Evolutionary conservation across 2,329 filamentous ascomycete species (phyloP).

Genomic region (Talaromyces marneffei): DNA sequence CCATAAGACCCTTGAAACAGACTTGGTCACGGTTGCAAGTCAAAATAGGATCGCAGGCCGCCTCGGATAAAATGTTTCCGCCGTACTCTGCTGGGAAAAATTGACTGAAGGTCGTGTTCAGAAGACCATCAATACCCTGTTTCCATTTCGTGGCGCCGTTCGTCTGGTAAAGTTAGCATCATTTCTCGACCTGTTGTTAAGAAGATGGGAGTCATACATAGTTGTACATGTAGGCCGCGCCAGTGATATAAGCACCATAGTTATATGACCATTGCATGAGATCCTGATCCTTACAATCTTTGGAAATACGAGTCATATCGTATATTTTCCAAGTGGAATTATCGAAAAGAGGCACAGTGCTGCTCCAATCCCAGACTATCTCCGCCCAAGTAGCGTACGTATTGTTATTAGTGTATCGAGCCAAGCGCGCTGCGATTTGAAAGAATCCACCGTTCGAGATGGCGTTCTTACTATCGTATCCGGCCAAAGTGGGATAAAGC

Average conservation of each 20-base stretch:
- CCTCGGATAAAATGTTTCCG: conserved; percentile 53
- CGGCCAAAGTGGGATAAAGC: conserved; percentile 67
- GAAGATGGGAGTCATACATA: conserved; percentile 29
- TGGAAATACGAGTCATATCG: conserved; percentile 43
- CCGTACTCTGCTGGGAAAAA: conserved; percentile 49
- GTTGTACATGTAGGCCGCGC: conserved; percentile 54
- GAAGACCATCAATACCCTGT: conserved; percentile 45
- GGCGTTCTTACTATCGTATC: conserved; percentile 51
- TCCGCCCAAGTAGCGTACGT: conserved; percentile 72
- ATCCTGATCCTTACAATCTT: conserved; percentile 46
- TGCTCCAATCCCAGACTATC: conserved; percentile 56
- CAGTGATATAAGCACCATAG: conserved; percentile 50
- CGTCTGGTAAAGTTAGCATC: conserved; percentile 25
- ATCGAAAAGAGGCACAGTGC: conserved; percentile 46
- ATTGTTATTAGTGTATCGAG: conserved; percentile 66
- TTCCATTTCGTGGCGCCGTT: conserved; percentile 48
- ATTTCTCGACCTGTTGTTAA: not conserved
- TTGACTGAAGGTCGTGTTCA: conserved; percentile 41
- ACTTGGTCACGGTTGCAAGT: conserved; percentile 59
- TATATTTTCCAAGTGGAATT: conserved; percentile 40
- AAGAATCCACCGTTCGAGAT: conserved; percentile 51
- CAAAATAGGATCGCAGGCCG: conserved; percentile 51
- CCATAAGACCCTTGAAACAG: conserved; percentile 61
- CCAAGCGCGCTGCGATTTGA: conserved; percentile 57
- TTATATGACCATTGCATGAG: conserved; percentile 55